phyloP scores from a whole-genome alignment of 176 grass and related monocot species.

The Aegilops umbellulata region DNA sequence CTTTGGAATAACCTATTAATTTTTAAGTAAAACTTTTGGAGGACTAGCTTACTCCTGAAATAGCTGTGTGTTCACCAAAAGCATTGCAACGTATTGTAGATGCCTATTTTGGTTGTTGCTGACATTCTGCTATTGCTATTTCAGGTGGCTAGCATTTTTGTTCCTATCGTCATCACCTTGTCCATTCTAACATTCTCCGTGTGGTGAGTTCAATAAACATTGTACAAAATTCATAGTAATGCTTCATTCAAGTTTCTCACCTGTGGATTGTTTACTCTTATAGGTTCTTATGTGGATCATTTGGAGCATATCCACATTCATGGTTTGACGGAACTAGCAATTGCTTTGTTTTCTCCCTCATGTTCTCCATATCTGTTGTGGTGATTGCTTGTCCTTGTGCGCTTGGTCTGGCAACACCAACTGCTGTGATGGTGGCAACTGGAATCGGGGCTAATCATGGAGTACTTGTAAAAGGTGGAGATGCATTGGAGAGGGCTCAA shows the following conservation, averaged over 20 bases:
- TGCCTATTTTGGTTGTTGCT: constrained; percentile 11
- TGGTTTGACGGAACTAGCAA: constrained; percentile 83
- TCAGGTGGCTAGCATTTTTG: constrained; percentile 92
- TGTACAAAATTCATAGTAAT: not conserved
- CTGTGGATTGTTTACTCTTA: constrained; percentile 23
- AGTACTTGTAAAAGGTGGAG: constrained; percentile 91
- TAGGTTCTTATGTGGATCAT: constrained; percentile 90
- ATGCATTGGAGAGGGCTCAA: constrained; percentile 89
- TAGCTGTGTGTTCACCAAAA: not conserved
- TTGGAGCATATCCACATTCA: constrained; percentile 87
- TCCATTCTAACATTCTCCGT: constrained; percentile 80
- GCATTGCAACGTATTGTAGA: not conserved
- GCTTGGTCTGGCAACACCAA: constrained; percentile 95
- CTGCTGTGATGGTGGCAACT: constrained; percentile 97
- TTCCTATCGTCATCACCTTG: constrained; percentile 91
- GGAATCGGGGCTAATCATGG: constrained; percentile 93
- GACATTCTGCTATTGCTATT: constrained; percentile 9
- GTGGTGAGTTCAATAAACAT: constrained; percentile 60
- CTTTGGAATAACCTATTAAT: not conserved
- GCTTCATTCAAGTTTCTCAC: constrained; percentile 19
- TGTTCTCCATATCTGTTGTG: constrained; percentile 98
- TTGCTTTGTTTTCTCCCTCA: constrained; percentile 94
- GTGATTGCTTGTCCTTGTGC: constrained; percentile 98
- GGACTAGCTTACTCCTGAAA: not conserved
- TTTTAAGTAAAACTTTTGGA: not conserved